Base-by-base conservation (phyloP, 306 rosid species). In the Lathyrus oleraceus region DNA sequence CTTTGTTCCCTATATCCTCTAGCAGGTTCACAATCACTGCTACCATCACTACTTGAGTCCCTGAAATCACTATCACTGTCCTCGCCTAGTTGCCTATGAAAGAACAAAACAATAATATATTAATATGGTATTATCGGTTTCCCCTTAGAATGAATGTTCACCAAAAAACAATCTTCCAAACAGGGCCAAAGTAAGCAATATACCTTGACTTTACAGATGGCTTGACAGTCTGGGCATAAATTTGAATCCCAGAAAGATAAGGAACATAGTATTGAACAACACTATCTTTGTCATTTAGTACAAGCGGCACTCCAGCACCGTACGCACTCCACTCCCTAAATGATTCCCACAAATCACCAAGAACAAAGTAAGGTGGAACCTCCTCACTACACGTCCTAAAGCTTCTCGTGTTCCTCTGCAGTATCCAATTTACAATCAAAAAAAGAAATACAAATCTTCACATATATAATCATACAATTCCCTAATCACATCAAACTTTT, bases 281-380 rank as follows among this genome's bases (percentile, higher is more conserved):
- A 67, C 82, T 75, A 49, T 87, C 91, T 27, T 79, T 82, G 67
- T 82, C 92, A 72, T 92, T 86, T 49, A 92, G 69, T 52, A 92
- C 83, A 67, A 92, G 85, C 7, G 98, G 98, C 70, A 92, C 98
- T 73, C 98, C 98, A 16, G 91, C 95, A 10, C 98, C 98, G 61
- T 92, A 92, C 23, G 96, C 98, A 65, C 98, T 92, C 98, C 96
- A 87, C 51, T 92, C 98, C 81, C 81, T 79, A 61, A 92, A 92
- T 13, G 95, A 86, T 73, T 89, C 96, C 98, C 98, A 92, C 43
- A 92, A 67, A 79, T 92, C 95, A 65, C 89, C 85, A 10, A 92
- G 91, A 12, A 85, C 83, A 76, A 92, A 92, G 71, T 83, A 86
- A 13, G 98, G 98, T 82, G 77, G 89, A 80, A 3, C 74, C 58